Base-by-base conservation (phyloP, 225 moss, liverwort and hornwort species). In the Polytrichum formosum region DNA sequence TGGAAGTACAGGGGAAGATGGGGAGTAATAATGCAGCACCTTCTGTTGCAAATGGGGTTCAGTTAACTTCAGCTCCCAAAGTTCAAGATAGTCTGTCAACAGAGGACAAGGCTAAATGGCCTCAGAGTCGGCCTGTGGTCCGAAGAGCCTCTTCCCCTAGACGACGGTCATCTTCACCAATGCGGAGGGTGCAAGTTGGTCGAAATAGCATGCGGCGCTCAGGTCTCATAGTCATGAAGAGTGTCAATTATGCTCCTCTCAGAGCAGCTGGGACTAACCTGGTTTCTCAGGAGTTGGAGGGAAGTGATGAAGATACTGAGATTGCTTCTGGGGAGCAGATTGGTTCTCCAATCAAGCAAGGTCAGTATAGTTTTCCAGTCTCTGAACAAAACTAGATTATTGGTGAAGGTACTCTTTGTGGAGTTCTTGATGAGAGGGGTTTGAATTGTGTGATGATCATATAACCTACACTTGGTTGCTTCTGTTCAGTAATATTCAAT, bases 181-280 rank as follows among this genome's bases (percentile, higher is more conserved):
- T 97, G 81, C 82, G 93, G 20, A 89, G 91, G 75, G 84, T 97
- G 60, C 97, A 92, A 76, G 91, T 97, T 55, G 97, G 97, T 62
- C 87, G 93, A 56, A 87, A 84, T 60, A 89, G 82, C 8, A 85
- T 79, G 73, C 87, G 96, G 79, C 91, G 93, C 29, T 82, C 96
- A 37, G 96, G 96, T 56, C 89, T 97, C 2, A 85, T 79, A 76
- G 81, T 97, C 13, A 88, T 93, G 68, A 87, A 92, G 78, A 93
- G 90, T 75, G 90, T 93, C 4, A 96, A 92, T 63, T 92, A 89
- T 64, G 80, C 80, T 69, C 78, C 83, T 18, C 90, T 87, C 22
- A 88, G 84, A 62, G 85, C 87, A 78, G 77, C 67, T 69, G 85
- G 55, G 82, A 92, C 67, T 76, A 67, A 53, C 30, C 79, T 78